Percentiles rank a stretch among this genome's conserved stretches.
These are phyloP conservation scores for Candida sanyaensis DNA, from an alignment of 1,139 yeast genomes.

Conservation along the genomic window DNA sequence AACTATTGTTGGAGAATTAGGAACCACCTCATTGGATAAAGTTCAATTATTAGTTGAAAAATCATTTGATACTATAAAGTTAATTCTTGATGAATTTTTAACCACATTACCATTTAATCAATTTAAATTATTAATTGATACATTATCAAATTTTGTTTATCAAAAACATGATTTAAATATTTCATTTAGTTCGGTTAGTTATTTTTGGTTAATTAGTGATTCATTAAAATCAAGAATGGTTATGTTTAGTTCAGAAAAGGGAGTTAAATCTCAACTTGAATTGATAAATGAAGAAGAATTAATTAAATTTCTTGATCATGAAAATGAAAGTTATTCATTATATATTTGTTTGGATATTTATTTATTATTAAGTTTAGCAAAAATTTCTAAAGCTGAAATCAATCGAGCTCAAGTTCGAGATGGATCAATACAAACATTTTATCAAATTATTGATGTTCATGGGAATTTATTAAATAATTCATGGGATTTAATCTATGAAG, in stretches of 20 bases:
- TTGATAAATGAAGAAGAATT: constrained; percentile 22
- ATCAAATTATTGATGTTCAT: constrained; percentile 80
- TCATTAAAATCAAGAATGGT: constrained; percentile 45
- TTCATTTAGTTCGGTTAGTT: constrained; percentile 86
- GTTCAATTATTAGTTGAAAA: constrained; percentile 53
- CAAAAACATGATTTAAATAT: constrained; percentile 78
- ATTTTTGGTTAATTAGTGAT: constrained; percentile 90
- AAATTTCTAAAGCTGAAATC: constrained; percentile 53
- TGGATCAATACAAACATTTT: constrained; percentile 86
- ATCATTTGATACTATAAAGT: constrained; percentile 77
- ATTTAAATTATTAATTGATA: constrained; percentile 65
- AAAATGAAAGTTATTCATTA: constrained; percentile 18
- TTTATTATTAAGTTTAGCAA: constrained; percentile 60
- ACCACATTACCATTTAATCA: constrained; percentile 66
- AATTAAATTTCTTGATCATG: constrained; percentile 18
- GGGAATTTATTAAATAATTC: constrained; percentile 53
- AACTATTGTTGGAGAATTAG: constrained; percentile 21
- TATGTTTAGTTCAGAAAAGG: constrained; percentile 21
- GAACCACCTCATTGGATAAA: constrained; percentile 28
- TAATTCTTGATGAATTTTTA: constrained; percentile 82
- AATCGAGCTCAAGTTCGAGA: constrained; percentile 78
- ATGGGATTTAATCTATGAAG: constrained; percentile 56
- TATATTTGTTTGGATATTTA: constrained; percentile 56
- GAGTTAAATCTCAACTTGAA: constrained; percentile 5
- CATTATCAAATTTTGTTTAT: constrained; percentile 67